A percentile compares a stretch with the other conserved stretches of the same genome.
Conservation (phyloP, 2,329 filamentous ascomycete genomes). For the Hortaea werneckii region DNA sequence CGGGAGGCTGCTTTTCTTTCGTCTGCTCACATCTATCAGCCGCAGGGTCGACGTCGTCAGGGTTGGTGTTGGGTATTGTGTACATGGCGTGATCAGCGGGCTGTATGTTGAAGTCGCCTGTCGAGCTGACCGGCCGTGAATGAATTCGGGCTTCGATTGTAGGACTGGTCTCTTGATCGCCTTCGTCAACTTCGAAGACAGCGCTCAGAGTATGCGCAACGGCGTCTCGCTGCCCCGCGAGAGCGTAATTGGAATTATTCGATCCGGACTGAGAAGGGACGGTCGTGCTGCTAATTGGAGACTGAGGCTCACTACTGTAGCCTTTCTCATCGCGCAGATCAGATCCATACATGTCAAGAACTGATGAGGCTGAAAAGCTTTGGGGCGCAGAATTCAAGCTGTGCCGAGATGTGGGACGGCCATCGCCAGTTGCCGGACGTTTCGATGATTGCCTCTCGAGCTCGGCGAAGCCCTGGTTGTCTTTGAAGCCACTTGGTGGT, state of each 20-base stretch:
- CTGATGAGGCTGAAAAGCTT: neutral
- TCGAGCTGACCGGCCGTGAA: neutral
- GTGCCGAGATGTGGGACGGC: neutral
- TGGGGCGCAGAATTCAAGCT: neutral
- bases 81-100: slow-evolving; percentile 1
- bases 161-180: slow-evolving; percentile 1
- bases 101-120: slow-evolving; percentile 4
- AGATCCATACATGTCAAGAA: neutral
- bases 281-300: neutral
- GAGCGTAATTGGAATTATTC: neutral
- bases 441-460: neutral
- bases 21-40: slow-evolving; percentile 2
- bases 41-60: slow-evolving; percentile 4
- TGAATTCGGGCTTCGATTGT: neutral
- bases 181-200: slow-evolving; percentile 1
- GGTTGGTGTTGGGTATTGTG: neutral
- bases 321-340: neutral
- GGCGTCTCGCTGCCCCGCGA: neutral
- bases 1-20: slow-evolving; percentile 1
- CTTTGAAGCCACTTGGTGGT: neutral
- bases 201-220: neutral
- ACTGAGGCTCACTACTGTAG: neutral
- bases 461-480: neutral
- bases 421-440: neutral
- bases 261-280: neutral